Conservation (phyloP, 2,329 filamentous ascomycete species). For the Epichloe amarillans region DNA sequence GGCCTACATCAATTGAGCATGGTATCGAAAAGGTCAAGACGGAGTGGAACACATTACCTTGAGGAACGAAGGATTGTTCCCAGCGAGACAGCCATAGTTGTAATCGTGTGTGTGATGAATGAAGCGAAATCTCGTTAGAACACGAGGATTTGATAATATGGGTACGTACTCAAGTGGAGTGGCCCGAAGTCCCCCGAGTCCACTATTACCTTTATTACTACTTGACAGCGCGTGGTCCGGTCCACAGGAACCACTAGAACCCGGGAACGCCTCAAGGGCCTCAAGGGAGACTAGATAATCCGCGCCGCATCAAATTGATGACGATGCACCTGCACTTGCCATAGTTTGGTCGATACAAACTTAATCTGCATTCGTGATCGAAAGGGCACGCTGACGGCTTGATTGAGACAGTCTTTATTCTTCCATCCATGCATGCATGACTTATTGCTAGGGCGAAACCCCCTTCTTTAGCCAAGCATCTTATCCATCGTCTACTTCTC, state of each 20-base stretch:
- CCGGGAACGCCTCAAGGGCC: neutral
- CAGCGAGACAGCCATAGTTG: neutral
- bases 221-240: too few relatives aligned
- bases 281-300: conserved; percentile 6
- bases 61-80: neutral
- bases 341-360: neutral
- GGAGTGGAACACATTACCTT: neutral
- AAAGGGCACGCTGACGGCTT: neutral
- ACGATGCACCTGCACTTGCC: neutral
- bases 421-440: neutral
- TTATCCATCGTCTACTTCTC: neutral
- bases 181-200: too few relatives aligned
- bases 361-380: neutral
- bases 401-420: neutral
- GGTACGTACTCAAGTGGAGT: neutral
- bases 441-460: neutral
- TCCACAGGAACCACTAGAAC: too few relatives aligned
- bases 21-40: neutral
- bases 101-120: too few relatives aligned
- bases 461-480: neutral
- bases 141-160: too few relatives aligned
- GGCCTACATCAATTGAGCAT: neutral
- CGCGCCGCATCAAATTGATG: conserved; percentile 4
- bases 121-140: too few relatives aligned
- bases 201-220: too few relatives aligned